A percentile compares a stretch with the other conserved stretches of the same genome.
These are phyloP conservation scores for Corchorus capsularis DNA, from an alignment of 345 rosid species.

Conservation along the genomic window DNA sequence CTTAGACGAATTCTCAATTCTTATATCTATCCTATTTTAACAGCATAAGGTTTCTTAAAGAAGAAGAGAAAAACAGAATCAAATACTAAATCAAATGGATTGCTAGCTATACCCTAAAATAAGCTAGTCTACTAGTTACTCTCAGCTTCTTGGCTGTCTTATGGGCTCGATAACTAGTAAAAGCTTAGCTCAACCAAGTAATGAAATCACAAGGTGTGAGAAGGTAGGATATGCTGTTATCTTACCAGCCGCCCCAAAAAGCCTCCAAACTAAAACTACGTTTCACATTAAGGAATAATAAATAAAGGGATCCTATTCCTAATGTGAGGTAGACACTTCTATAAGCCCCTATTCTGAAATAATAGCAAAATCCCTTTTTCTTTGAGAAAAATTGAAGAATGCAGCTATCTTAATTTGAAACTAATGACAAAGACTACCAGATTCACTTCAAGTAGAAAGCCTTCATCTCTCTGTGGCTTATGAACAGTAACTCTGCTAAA, in stretches of 20 bases:
- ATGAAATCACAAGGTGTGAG: neutral
- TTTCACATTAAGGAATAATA: neutral
- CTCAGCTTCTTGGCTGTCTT: neutral
- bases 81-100: conserved; percentile 3
- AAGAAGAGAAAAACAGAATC: neutral
- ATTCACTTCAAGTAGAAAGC: neutral
- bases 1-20: neutral
- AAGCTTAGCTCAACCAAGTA: neutral
- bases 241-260: neutral
- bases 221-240: neutral
- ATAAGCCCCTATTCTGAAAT: neutral
- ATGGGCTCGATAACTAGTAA: neutral
- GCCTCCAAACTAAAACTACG: neutral
- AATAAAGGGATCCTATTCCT: neutral
- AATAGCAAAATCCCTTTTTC: neutral
- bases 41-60: neutral
- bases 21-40: neutral
- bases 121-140: neutral
- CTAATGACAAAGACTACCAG: neutral
- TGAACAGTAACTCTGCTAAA: neutral
- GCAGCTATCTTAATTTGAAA: neutral
- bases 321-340: neutral
- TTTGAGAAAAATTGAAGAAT: neutral
- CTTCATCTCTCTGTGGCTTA: neutral
- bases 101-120: neutral